Base-by-base conservation (phyloP, 1,284 basidiomycete species). In the Exsudoporus floridanus region DNA sequence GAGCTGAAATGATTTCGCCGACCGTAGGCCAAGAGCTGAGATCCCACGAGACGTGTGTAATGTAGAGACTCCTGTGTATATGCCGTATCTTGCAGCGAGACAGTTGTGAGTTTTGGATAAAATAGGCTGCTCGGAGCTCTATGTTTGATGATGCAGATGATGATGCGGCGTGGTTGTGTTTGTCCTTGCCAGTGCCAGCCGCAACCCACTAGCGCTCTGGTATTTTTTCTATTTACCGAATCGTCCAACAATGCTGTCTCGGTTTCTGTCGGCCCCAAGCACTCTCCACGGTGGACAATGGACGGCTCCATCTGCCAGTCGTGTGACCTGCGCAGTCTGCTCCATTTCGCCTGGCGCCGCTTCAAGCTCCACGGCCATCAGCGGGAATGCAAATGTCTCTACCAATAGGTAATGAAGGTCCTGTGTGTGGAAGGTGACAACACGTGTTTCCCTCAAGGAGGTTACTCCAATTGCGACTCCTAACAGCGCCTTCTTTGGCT, bases 361-460 rank as follows among this genome's bases (percentile, higher is more conserved):
- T 38, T 28, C 41, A 39, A 54, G 33, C 37, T 38, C 34, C 40
- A 60, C 58, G 60, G 62, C 33, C 27, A 59, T 62, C 52, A 48
- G 39, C 44, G 50, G 30, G 18, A 45, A 41, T 13, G 28, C 12
- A 30, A 30, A 13, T 30, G 12, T 8, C 21, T 38, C 28, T 31
- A 34, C 41, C 51, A 60, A 49, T 47, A n/a, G n/a, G n/a, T n/a
- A n/a, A 27, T 46, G 18, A 43, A 14, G 28, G 5, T 49, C 25
- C 31, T 30, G 4, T 42, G 4, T 42, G 28, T 41, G 27, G 33
- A 39, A 52, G 34, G 35, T 44, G 43, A 25, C 14, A 7, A 19
- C 64, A 66, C 60, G 62, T 58, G 64, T 53, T 33, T 33, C n/a
- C 65, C 66, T 52, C 31, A 47, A 60, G 61, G 64, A n/a, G 16